Conservation (phyloP, 2,329 filamentous ascomycete species). For the Stagonosporopsis rhizophila region DNA sequence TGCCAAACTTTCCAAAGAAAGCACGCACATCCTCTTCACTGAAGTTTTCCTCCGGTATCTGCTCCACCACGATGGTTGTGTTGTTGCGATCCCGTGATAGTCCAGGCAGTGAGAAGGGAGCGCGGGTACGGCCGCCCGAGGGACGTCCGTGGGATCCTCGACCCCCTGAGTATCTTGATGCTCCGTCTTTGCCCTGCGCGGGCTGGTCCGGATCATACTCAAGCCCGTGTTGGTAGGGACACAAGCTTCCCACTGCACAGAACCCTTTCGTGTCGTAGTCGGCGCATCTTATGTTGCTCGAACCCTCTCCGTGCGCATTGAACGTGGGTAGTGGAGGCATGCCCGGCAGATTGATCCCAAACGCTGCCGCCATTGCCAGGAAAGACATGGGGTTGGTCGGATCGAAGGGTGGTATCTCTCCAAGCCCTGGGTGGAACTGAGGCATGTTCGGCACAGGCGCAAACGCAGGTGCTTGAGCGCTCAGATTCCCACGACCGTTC, state of each 20-base stretch:
- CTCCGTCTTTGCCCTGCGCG: slow-evolving; percentile 25
- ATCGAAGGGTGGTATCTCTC: slow-evolving; percentile 60
- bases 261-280: slow-evolving; percentile 78
- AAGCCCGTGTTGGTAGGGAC: slow-evolving; percentile 71
- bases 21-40: slow-evolving; percentile 68
- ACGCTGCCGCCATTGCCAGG: slow-evolving; percentile 65
- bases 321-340: slow-evolving; percentile 45
- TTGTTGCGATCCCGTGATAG: slow-evolving; percentile 68
- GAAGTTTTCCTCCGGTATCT: slow-evolving; percentile 76
- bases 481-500: slow-evolving; percentile 16
- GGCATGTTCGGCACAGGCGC: slow-evolving; percentile 25
- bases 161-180: background rate
- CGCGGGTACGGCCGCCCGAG: slow-evolving; percentile 42
- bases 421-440: slow-evolving; percentile 7
- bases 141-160: background rate
- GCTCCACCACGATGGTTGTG: slow-evolving; percentile 76
- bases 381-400: slow-evolving; percentile 67
- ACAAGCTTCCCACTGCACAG: slow-evolving; percentile 71
- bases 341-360: slow-evolving; percentile 50
- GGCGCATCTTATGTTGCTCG: slow-evolving; percentile 62
- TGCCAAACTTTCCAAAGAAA: slow-evolving; percentile 78
- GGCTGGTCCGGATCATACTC: slow-evolving; percentile 68
- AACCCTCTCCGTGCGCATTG: slow-evolving; percentile 42
- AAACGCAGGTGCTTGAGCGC: slow-evolving; percentile 19
- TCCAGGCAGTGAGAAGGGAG: slow-evolving; percentile 70